These are phyloP conservation scores for Flaveria trinervia DNA, from an alignment of 129 eudicot species.

Conservation along the genomic window DNA sequence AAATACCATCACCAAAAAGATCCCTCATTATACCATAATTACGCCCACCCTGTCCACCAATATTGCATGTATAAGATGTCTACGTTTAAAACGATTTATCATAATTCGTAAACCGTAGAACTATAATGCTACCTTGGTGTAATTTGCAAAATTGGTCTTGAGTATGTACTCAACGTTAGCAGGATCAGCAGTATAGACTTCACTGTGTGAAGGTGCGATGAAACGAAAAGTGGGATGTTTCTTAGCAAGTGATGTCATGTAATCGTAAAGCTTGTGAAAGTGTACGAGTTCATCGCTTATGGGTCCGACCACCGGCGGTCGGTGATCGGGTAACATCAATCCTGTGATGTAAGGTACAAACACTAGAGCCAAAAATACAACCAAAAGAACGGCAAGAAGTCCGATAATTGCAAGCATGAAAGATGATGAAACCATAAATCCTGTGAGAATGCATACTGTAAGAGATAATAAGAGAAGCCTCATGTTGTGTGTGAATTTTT, in stretches of 20 bases:
- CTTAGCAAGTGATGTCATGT: constrained; percentile 46
- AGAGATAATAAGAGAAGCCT: not conserved
- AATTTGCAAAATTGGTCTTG: constrained; percentile 62
- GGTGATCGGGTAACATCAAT: constrained; percentile 23
- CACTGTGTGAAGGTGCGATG: constrained; percentile 55
- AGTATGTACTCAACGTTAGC: constrained; percentile 57
- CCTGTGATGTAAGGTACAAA: constrained; percentile 39
- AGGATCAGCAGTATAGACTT: constrained; percentile 61
- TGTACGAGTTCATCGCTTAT: constrained; percentile 46
- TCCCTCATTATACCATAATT: constrained; percentile 43
- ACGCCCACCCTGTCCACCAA: constrained; percentile 38
- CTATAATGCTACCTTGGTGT: constrained; percentile 42
- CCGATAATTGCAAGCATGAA: constrained; percentile 23
- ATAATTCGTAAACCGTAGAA: too few species aligned
- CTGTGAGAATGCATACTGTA: constrained; percentile 24
- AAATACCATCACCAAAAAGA: constrained; percentile 72
- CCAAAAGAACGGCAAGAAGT: constrained; percentile 20
- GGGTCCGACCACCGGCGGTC: constrained; percentile 63
- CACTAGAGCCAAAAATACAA: constrained; percentile 21
- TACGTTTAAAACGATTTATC: too few species aligned
- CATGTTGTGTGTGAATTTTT: not conserved
- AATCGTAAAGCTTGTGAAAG: constrained; percentile 46
- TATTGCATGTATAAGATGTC: not conserved
- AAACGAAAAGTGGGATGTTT: constrained; percentile 56
- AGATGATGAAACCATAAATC: constrained; percentile 30